Base-by-base conservation (phyloP, 108 stramenopile genomes). In the Cylindrotheca fusiformis region DNA sequence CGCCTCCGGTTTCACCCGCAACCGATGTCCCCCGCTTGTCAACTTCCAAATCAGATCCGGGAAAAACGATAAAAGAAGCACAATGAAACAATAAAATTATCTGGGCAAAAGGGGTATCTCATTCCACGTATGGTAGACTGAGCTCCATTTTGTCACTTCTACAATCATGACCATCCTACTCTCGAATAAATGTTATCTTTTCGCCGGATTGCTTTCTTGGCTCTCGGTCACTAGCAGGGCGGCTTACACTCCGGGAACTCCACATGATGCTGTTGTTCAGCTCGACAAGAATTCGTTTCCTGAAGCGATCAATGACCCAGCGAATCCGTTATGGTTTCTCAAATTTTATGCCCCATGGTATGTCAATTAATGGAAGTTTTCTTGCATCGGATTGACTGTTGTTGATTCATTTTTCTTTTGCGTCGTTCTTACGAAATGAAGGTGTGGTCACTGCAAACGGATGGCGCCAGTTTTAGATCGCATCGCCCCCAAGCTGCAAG, bases 261-360 rank as follows among this genome's bases (percentile, higher is more conserved):
- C 78, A 4, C 82, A 84, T 55, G 57, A 61, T 6, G 59, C 60
- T 0, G 80, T 83, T n/a, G 68, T 86, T 18, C 55, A 51, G 1
- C 63, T 90, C 31, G 80, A 71, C 29, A 23, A 32, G 4, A 53
- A 65, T 28, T 76, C 68, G 45, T 87, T 85, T 33, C 51, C 68
- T 6, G 58, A 66, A 5, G 65, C 76, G 18, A 57, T 90, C 52
- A 69, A 77, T 29, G 89, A 88, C 63, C 71, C 75, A 1, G 81
- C 77, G 30, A 93, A 93, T 52, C 76, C 79, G 2, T 25, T 88
- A 2, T 94, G 86, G 85, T 65, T 92, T 8, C 65, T 88, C 32
- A 86, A 88, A 48, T 88, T 88, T 63, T 88, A 83, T 69, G 87
- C 85, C 18, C 85, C 85, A 31, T 91, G 90, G 90, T 89, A 71